These are phyloP conservation scores for Dictyostelium capitatum DNA, from an alignment of 78 protist genomes.

Conservation along the genomic window DNA sequence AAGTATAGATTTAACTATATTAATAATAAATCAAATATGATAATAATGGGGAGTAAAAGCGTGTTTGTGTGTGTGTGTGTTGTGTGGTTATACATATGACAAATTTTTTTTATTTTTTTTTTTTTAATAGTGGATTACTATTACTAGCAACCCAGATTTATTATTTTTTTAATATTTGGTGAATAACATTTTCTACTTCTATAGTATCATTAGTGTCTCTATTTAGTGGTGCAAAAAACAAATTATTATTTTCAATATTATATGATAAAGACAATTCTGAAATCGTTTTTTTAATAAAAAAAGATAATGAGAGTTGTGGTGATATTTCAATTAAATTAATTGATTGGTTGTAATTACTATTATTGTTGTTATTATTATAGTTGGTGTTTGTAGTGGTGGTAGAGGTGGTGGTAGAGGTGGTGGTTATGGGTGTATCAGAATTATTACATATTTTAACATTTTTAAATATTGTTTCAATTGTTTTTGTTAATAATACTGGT, in stretches of 20 bases:
- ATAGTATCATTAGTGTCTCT: background rate
- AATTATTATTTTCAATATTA: background rate
- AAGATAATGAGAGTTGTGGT: background rate
- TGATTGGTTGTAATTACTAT: background rate
- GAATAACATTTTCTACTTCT: too few relatives aligned
- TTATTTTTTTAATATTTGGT: too few relatives aligned
- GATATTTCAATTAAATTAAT: background rate
- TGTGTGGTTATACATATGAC: too few relatives aligned
- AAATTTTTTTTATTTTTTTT: too few relatives aligned
- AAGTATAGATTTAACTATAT: too few relatives aligned
- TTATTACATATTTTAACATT: background rate
- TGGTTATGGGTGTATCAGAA: background rate
- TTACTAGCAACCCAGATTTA: too few relatives aligned
- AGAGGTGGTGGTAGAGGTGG: background rate
- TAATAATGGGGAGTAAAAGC: too few relatives aligned
- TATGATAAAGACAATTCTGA: background rate
- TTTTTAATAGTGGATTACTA: too few relatives aligned
- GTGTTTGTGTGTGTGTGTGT: too few relatives aligned
- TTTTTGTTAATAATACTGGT: constrained; percentile 1
- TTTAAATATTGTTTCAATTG: constrained; percentile 8
- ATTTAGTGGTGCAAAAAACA: background rate
- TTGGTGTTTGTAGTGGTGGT: background rate
- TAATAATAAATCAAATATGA: too few relatives aligned
- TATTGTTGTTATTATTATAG: background rate
- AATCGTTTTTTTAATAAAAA: background rate